These are phyloP conservation scores for Plasmodium knowlesi DNA, from an alignment of 169 alveolate species.

Conservation along the genomic window DNA sequence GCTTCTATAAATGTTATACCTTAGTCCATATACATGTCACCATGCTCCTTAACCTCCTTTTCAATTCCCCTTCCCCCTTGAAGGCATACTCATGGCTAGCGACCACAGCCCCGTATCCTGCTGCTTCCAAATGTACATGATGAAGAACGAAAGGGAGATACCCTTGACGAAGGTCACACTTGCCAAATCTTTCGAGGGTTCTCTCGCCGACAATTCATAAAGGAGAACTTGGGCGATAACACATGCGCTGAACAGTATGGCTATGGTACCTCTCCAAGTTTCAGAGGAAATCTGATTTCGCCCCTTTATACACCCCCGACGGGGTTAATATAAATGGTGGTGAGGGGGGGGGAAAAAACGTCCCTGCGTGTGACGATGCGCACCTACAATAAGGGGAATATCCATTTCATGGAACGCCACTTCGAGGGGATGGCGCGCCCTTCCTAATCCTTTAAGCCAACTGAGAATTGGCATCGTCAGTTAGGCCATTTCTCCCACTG, in stretches of 20 bases:
- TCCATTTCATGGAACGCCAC: background rate
- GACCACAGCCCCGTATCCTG: slow-evolving; percentile 86
- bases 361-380: background rate
- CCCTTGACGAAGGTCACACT: slow-evolving; percentile 56
- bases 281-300: background rate
- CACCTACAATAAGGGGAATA: background rate
- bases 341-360: no score
- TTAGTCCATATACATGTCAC: background rate
- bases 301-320: background rate
- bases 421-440: background rate
- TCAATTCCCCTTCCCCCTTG: background rate
- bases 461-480: background rate
- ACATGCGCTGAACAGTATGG: background rate
- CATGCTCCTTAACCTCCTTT: background rate
- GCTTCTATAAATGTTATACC: no score
- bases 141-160: slow-evolving; percentile 63
- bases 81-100: slow-evolving; percentile 80
- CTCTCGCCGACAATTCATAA: background rate
- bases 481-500: background rate
- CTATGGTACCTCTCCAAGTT: background rate
- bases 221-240: background rate
- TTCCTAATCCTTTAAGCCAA: background rate
- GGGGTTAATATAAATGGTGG: background rate
- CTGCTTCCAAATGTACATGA: slow-evolving; percentile 76
- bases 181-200: background rate